phyloP scores from a whole-genome alignment of 306 rosid species.

The Prunus fruticosa region DNA sequence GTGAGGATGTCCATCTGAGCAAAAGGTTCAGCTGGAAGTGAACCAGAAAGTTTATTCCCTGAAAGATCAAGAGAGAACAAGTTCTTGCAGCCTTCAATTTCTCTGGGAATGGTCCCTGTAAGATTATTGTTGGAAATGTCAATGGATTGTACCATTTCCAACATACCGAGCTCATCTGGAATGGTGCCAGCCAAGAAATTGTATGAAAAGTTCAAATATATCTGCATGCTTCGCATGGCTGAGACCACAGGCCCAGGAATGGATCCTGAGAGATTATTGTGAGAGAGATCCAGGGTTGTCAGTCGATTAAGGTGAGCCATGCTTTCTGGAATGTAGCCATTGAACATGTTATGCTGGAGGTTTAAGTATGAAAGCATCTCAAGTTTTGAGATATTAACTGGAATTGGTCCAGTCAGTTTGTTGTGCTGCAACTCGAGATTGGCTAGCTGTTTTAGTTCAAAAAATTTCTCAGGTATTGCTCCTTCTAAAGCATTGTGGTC shows the following conservation, averaged over 20 bases:
- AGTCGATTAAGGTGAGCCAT: slow-evolving; percentile 46
- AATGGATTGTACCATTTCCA: slow-evolving; percentile 67
- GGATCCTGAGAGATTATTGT: slow-evolving; percentile 57
- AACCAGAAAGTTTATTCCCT: slow-evolving; percentile 67
- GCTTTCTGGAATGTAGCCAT: slow-evolving; percentile 64
- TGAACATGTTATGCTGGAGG: slow-evolving; percentile 67
- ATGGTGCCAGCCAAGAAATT: slow-evolving; percentile 63
- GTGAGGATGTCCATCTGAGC: slow-evolving; percentile 44
- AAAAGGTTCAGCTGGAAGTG: slow-evolving; percentile 61
- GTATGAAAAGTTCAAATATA: slow-evolving; percentile 66
- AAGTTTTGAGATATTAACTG: slow-evolving; percentile 61
- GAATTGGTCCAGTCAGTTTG: slow-evolving; percentile 70
- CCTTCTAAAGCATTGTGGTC: slow-evolving; percentile 57
- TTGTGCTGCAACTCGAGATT: slow-evolving; percentile 44
- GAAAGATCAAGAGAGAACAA: slow-evolving; percentile 70
- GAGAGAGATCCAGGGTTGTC: slow-evolving; percentile 61
- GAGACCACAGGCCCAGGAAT: slow-evolving; percentile 52
- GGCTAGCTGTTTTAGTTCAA: slow-evolving; percentile 45
- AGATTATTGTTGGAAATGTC: slow-evolving; percentile 85
- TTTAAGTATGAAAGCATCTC: slow-evolving; percentile 57
- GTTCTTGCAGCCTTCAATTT: slow-evolving; percentile 58
- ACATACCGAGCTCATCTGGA: slow-evolving; percentile 66
- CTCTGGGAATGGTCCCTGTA: slow-evolving; percentile 59
- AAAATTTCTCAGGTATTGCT: slow-evolving; percentile 56
- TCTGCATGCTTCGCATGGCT: slow-evolving; percentile 52